phyloP scores from a whole-genome alignment of 116 monocot genomes.

The Papilionanthe hybrid region DNA sequence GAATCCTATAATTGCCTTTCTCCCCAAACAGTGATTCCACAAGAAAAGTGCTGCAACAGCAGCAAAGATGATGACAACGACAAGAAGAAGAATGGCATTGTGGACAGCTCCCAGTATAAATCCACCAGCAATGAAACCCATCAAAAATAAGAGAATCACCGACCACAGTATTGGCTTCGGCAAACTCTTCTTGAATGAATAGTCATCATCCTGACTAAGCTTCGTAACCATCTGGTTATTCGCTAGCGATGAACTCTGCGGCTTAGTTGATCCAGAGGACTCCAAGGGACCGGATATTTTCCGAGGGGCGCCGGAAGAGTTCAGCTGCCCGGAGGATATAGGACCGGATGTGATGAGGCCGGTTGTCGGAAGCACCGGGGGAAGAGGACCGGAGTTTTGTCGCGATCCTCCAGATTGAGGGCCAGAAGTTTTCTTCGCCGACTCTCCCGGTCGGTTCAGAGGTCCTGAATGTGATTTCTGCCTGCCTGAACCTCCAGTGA shows the following conservation, averaged over 20 bases:
- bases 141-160: constrained; percentile 30
- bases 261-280: constrained; percentile 20
- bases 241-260: constrained; percentile 9
- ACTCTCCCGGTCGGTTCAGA: constrained; percentile 29
- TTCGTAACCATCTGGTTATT: constrained; percentile 47
- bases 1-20: constrained; percentile 33
- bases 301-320: constrained; percentile 33
- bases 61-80: constrained; percentile 25
- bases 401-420: constrained; percentile 30
- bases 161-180: constrained; percentile 34
- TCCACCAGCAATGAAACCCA: constrained; percentile 42
- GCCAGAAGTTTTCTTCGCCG: constrained; percentile 34
- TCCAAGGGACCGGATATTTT: constrained; percentile 35
- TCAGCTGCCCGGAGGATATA: constrained; percentile 30
- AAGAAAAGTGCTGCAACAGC: constrained; percentile 22
- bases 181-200: constrained; percentile 31
- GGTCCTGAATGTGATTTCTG: constrained; percentile 32
- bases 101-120: constrained; percentile 54
- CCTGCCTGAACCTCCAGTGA: constrained; percentile 21
- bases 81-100: constrained; percentile 45
- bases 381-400: constrained; percentile 30
- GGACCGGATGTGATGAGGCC: constrained; percentile 46
- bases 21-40: constrained; percentile 48
- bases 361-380: constrained; percentile 33
- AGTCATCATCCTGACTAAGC: constrained; percentile 25